These are phyloP conservation scores for Hamigera avellanea DNA, from an alignment of 495 filamentous ascomycete species.

Conservation along the genomic window DNA sequence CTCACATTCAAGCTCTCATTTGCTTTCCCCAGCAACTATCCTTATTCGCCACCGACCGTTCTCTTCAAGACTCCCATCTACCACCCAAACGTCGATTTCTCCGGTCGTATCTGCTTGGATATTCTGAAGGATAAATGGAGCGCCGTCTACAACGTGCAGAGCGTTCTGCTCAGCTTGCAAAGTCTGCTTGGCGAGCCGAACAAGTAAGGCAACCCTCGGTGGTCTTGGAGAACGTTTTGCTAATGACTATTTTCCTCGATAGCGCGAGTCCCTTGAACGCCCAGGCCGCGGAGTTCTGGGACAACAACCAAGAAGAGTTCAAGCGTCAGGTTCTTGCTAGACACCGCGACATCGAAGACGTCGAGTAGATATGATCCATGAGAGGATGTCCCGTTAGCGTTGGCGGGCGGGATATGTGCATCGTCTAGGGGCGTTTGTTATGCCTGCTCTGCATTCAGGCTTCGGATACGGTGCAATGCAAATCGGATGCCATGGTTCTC, in stretches of 20 bases:
- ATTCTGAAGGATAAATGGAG: slow-evolving; percentile 99
- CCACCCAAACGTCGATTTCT: slow-evolving; percentile 90
- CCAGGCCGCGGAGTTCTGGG: slow-evolving; percentile 93
- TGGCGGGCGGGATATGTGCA: slow-evolving; percentile 3
- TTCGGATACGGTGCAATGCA: slow-evolving; percentile 13
- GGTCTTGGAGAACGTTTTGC: neutral
- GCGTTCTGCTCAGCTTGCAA: slow-evolving; percentile 84
- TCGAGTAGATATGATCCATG: slow-evolving; percentile 21
- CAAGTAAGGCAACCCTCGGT: slow-evolving; percentile 50
- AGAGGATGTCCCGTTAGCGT: neutral
- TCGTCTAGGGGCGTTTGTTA: slow-evolving; percentile 6
- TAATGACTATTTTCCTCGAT: slow-evolving; percentile 5
- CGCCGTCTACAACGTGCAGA: slow-evolving; percentile 87
- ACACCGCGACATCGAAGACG: slow-evolving; percentile 50
- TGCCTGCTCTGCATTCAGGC: slow-evolving; percentile 1
- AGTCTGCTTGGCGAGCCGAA: slow-evolving; percentile 95
- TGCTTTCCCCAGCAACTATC: slow-evolving; percentile 83
- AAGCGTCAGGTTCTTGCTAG: slow-evolving; percentile 60
- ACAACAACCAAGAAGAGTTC: slow-evolving; percentile 77
- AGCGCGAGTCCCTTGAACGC: slow-evolving; percentile 93
- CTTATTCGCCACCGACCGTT: slow-evolving; percentile 84
- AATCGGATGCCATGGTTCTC: slow-evolving; percentile 15
- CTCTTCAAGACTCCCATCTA: slow-evolving; percentile 91
- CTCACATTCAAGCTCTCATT: slow-evolving; percentile 92
- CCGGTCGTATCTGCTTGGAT: slow-evolving; percentile 85